Evolutionary conservation across 2,329 filamentous ascomycete species (phyloP), one percentile per base, ranked within the genome.

Genomic region (Seiridium unicorne): DNA sequence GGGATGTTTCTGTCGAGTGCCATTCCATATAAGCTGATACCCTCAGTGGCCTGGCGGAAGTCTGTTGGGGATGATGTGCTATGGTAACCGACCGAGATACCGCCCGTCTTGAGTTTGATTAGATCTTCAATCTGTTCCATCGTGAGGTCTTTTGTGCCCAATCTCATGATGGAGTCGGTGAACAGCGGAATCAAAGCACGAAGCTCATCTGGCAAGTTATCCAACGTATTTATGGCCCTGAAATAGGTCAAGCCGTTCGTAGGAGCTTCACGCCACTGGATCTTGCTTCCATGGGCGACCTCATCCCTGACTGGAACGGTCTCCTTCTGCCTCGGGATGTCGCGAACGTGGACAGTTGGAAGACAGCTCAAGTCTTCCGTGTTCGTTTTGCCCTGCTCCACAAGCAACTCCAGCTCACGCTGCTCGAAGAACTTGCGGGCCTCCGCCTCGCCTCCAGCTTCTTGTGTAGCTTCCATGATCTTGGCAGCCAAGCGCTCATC

Each of bases 191-290:
- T 85, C 60, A 98, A 81, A 66, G 91, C 82, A 57, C 95, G 86
- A 57, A 98, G 82, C 63, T 97, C 92, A 62, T 94, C 89, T 0
- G 94, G 92, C 11, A 99, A 79, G 62, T 90, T 86, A 49, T 91
- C 84, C 58, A 98, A 81, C 0, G 85, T 83, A 71, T 96, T 93
- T 73, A 98, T 85, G 3, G 92, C 93, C 61, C 93, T 89, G 79
- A 99, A 97, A 73, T 99, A 99, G 1, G 94, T 98, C 61, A 99
- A 79, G 0, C 95, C 95, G 68, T 99, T 99, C 0, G 95, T 99
- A 2, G 92, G 91, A 6, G 93, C 92, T 74, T 96, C 92, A 55
- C 90, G 89, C 93, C 93, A 97, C 68, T 97, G 91, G 3, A 95
- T 86, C 51, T 89, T 86, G 46, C 89, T 84, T 44, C 84, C 82